These are phyloP conservation scores for Acanthamoeba rhysodes DNA, from an alignment of 208 protist genomes.

Conservation along the genomic window DNA sequence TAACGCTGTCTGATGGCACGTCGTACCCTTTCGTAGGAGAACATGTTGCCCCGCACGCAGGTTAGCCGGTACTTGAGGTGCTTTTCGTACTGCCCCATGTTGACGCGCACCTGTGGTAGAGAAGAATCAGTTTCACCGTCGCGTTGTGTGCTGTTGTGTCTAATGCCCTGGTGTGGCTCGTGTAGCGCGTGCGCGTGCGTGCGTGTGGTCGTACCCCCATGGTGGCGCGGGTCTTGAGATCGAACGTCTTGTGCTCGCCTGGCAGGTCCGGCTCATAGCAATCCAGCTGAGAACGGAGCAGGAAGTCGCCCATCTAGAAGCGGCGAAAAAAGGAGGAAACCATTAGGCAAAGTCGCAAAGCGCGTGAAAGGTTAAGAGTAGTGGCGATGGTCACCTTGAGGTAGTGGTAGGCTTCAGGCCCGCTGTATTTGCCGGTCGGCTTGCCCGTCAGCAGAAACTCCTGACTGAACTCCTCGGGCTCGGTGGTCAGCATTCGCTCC, in stretches of 20 bases:
- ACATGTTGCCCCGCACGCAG: neutral
- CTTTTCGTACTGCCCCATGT: conserved; percentile 34
- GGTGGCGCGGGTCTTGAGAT: conserved; percentile 88
- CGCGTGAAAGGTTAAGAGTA: neutral
- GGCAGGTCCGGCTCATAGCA: conserved; percentile 79
- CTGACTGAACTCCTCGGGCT: neutral
- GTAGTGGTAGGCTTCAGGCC: conserved; percentile 70
- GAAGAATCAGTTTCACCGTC: no score
- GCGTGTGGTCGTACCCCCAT: neutral
- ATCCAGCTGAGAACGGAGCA: conserved; percentile 88
- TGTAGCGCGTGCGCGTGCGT: neutral
- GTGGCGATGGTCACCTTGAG: conserved; percentile 26
- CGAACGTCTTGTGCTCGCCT: conserved; percentile 81
- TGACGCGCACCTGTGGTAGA: neutral
- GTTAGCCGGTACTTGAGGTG: conserved; percentile 52
- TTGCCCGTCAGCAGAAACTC: conserved; percentile 22
- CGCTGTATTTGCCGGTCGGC: neutral
- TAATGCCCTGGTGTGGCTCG: no score
- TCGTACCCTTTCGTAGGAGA: conserved; percentile 83
- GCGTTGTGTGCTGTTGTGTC: no score
- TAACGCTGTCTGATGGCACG: neutral
- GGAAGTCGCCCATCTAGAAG: conserved; percentile 73
- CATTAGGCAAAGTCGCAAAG: neutral
- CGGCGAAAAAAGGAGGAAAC: no score
- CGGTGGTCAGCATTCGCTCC: conserved; percentile 77